phyloP scores from a whole-genome alignment of 352 stramenopile genomes.

The Peronospora tabacina region DNA sequence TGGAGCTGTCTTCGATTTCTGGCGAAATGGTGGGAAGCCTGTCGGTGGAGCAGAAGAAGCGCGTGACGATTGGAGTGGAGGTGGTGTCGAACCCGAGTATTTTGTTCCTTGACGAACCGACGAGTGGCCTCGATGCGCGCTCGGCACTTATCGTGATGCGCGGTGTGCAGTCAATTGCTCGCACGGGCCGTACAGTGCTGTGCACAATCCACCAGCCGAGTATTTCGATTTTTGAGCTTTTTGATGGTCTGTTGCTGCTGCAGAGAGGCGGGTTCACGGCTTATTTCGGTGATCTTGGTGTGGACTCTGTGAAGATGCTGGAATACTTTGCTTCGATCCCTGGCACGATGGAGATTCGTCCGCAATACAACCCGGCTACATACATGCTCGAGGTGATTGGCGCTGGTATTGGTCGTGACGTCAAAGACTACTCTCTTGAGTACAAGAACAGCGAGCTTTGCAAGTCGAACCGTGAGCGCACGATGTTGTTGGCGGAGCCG shows the following conservation, averaged over 20 bases:
- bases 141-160: constrained; percentile 85
- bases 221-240: constrained; percentile 89
- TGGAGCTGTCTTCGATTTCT: constrained; percentile 40
- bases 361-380: constrained; percentile 84
- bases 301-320: constrained; percentile 68
- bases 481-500: constrained; percentile 15
- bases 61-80: constrained; percentile 91
- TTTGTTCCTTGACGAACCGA: constrained; percentile 92
- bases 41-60: constrained; percentile 90
- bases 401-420: constrained; percentile 59
- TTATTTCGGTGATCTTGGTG: constrained; percentile 85
- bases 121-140: constrained; percentile 77
- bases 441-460: constrained; percentile 40
- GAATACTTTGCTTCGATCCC: constrained; percentile 81
- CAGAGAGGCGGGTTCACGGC: constrained; percentile 51
- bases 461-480: constrained; percentile 28
- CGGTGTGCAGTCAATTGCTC: constrained; percentile 73
- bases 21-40: constrained; percentile 37
- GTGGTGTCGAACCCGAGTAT: constrained; percentile 90
- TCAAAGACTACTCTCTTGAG: constrained; percentile 44
- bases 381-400: constrained; percentile 88
- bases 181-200: constrained; percentile 81
- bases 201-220: constrained; percentile 54
- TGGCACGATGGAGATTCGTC: constrained; percentile 44
- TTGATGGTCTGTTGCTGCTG: constrained; percentile 87